These are phyloP conservation scores for Pleurotus sapidus DNA, from an alignment of 768 basidiomycete species.

Conservation along the genomic window DNA sequence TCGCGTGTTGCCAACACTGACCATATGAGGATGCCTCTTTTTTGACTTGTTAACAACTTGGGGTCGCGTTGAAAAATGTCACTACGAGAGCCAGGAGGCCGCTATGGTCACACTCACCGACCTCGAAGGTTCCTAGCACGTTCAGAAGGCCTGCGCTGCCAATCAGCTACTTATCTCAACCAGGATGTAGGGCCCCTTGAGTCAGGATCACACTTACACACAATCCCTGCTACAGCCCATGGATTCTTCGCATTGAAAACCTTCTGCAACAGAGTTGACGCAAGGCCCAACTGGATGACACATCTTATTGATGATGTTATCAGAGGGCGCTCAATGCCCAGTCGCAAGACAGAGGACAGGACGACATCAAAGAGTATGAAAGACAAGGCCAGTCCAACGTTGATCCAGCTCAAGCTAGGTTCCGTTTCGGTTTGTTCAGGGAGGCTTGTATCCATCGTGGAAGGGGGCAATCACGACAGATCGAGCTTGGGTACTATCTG, in stretches of 20 bases:
- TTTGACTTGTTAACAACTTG: conserved; percentile 78
- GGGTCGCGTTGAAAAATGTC: background rate
- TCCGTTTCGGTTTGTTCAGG: background rate
- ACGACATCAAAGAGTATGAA: conserved; percentile 75
- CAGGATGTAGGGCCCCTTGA: background rate
- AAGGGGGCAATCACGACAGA: no score
- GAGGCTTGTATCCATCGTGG: no score
- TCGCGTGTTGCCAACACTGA: conserved; percentile 16
- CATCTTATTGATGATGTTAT: conserved; percentile 72
- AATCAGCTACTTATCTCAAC: background rate
- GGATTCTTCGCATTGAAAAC: conserved; percentile 77
- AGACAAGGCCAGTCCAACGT: conserved; percentile 70
- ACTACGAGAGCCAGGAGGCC: background rate
- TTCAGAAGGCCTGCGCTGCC: conserved; percentile 57
- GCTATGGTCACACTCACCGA: conserved; percentile 42
- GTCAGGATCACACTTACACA: conserved; percentile 43
- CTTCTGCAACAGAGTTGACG: conserved; percentile 64
- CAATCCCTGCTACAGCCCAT: conserved; percentile 73
- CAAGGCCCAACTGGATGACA: conserved; percentile 71
- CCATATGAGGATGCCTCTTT: conserved; percentile 73
- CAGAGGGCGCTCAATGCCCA: conserved; percentile 69
- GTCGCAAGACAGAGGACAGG: conserved; percentile 59
- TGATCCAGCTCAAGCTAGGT: conserved; percentile 55
- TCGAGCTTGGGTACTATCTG: no score
- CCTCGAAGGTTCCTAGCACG: conserved; percentile 74